Evolutionary conservation across 331 rosid species (phyloP), one percentile per base, ranked within the genome.

Genomic region (Quercus tomentella): DNA sequence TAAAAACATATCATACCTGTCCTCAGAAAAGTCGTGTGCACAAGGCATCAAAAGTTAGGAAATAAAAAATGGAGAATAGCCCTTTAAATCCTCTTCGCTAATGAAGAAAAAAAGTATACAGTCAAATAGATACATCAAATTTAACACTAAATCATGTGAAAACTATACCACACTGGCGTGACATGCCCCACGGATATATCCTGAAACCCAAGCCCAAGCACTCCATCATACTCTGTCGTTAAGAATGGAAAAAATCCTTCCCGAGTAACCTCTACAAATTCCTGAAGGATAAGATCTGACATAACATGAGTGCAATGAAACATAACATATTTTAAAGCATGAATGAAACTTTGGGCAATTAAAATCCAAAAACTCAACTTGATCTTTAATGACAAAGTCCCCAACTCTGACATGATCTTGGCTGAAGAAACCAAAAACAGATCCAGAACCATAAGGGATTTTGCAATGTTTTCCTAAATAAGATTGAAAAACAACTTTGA

Each of bases 191-290:
- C 54, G 31, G 97, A 80, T 72, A 77, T 80, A 74, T 87, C 93
- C 74, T 77, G 79, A 82, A 92, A 90, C 76, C 97, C 97, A 71
- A 92, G 95, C 77, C 97, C 97, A 84, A 92, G 88, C 81, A 92
- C 81, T 70, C 97, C 97, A 83, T 92, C 97, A 82, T 84, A 89
- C 76, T 78, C 84, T n/a, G 88, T 72, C 5, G 76, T 82, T 69
- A 88, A 54, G 80, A 92, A 87, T 70, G 85, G 68, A 17, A 86
- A 63, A 57, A 84, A 76, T 55, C 92, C 92, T 86, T 90, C 93
- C 75, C 80, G 77, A 65, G 85, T 86, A 72, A 90, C 82, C 84
- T 90, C 95, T 77, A 82, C 85, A 82, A 92, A 92, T 82, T 81
- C 91, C 97, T 92, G 67, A 4, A 83, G 70, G 22, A 82, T 63